Base-by-base conservation (phyloP, 75 land plant genomes). In the Cryptomeria japonica region DNA sequence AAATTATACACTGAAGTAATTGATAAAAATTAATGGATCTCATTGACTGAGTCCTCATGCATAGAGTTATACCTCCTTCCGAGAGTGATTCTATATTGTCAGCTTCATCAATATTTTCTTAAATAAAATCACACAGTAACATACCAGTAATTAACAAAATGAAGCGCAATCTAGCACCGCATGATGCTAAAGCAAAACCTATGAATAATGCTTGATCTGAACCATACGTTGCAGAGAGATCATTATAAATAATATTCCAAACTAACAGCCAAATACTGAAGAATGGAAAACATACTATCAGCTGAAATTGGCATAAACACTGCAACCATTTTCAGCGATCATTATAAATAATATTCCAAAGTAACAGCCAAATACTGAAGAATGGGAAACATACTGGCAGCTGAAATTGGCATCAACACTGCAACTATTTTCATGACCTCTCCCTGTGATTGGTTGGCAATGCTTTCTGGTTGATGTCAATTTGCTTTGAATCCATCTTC, bases 381-480 rank as follows among this genome's bases (percentile, higher is more conserved):
- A 78, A 39, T 78, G 80, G 22, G 4, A 37, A 38, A 14, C 41
- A 36, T 36, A 34, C 3, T 77, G 39, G 18, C 19, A 3, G 10
- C 39, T 22, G 41, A 37, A 37, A 39, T 78, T 38, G 25, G 25
- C 44, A 37, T 37, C 80, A 78, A 78, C 22, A 4, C 19, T 44
- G 34, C 15, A 11, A 73, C 32, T 12, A 44, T 80, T 80, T 44
- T 42, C n/a, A 80, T 28, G 84, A 80, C 47, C 44, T 80, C n/a
- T 28, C 47, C 18, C 47, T 80, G 49, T 11, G 51, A 80, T 9
- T 42, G 25, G 49, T 44, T 9, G 83, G 83, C 3, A 80, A 47
- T 25, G 84, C 86, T 55, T 42, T 88, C 42, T 88, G 88, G 42
- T 79, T 79, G 37, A 88, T 84, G 87, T 88, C 70, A 25, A 88